Conservation (phyloP, 225 moss, liverwort and hornwort species). For the Straminergon stramineum region DNA sequence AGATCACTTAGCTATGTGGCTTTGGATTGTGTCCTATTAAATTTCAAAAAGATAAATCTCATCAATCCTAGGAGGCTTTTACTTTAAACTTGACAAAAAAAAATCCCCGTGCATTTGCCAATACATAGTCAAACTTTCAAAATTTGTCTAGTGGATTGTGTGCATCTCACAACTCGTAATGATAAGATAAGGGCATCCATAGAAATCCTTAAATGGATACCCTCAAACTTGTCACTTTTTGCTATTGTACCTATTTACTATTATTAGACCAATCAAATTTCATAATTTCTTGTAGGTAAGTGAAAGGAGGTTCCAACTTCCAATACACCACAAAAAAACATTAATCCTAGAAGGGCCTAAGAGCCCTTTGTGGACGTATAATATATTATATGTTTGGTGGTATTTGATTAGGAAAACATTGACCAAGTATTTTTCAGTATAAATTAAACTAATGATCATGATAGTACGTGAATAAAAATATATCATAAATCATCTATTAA, state of each 20-base stretch:
- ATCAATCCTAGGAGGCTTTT: background rate
- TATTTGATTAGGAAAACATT: too few species aligned
- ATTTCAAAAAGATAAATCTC: background rate
- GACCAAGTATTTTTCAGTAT: too few species aligned
- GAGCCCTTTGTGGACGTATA: too few species aligned
- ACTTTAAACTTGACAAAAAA: background rate
- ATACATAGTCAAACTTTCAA: background rate
- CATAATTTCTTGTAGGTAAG: background rate
- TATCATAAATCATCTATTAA: too few species aligned
- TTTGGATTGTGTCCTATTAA: background rate
- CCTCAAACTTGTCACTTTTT: accelerated
- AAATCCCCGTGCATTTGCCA: too few species aligned
- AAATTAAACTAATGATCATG: too few species aligned
- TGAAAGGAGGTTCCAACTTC: background rate
- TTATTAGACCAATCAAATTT: background rate
- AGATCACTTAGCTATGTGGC: background rate
- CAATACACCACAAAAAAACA: accelerated
- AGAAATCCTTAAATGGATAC: background rate
- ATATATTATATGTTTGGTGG: too few species aligned
- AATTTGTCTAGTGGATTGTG: too few species aligned
- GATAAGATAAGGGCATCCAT: background rate
- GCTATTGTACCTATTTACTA: accelerated
- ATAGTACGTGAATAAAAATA: too few species aligned
- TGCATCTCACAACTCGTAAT: background rate
- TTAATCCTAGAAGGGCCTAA: too few species aligned